Percentiles rank a stretch among this genome's conserved stretches.
Conservation (phyloP, 2,329 filamentous ascomycete genomes). For the Sclerotinia trifoliorum region DNA sequence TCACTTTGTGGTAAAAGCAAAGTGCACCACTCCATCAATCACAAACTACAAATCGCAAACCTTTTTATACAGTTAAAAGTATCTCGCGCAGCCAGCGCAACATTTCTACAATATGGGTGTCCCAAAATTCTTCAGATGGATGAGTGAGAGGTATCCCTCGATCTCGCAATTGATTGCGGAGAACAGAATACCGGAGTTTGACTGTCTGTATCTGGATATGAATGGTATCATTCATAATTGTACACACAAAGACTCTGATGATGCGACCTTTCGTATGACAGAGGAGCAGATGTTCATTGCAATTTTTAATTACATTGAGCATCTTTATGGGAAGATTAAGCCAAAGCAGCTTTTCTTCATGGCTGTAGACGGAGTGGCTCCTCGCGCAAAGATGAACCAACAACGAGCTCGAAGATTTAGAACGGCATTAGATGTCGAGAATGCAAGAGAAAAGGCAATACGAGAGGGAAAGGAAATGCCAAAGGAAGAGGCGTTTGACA, state of each 20-base stretch:
- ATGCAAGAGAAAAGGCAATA: constrained; percentile 88
- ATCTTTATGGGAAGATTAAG: constrained; percentile 97
- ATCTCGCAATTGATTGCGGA: constrained; percentile 98
- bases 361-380: constrained; percentile 97
- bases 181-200: constrained; percentile 98
- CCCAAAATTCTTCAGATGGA: constrained; percentile 66
- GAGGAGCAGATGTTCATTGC: constrained; percentile 99
- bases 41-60: constrained; percentile 22
- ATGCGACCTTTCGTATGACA: constrained; percentile 85
- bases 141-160: constrained; percentile 96
- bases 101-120: constrained; percentile 51
- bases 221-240: constrained; percentile 99
- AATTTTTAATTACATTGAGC: constrained; percentile 99
- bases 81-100: constrained; percentile 5
- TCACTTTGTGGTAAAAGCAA: constrained; percentile 37
- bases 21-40: constrained; percentile 25
- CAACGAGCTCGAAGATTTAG: constrained; percentile 93
- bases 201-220: constrained; percentile 97
- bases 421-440: constrained; percentile 87
- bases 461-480: constrained; percentile 87
- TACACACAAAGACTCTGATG: constrained; percentile 75
- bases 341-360: constrained; percentile 99
- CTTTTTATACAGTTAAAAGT: constrained; percentile 15
- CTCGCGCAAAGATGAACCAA: constrained; percentile 99
- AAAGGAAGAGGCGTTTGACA: constrained; percentile 94